Evolutionary conservation across 805 yeast genomes (phyloP).

Genomic region (Candida berthetii): DNA sequence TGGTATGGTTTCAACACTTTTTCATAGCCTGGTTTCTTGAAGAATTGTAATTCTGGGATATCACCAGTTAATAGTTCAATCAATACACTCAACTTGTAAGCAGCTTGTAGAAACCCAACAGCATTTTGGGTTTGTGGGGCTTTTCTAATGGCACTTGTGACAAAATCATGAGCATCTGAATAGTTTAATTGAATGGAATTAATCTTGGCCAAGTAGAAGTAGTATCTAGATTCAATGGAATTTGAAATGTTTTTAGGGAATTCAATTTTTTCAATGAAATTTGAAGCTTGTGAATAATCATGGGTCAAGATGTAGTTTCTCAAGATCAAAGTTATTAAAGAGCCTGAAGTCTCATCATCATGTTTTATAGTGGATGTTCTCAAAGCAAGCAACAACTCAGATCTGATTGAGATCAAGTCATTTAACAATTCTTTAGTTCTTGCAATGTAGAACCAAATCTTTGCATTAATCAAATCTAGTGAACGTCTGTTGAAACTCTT

Average conservation of each 20-base stretch:
- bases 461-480: conserved; percentile 80
- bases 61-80: conserved; percentile 96
- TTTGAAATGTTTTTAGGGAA: conserved; percentile 84
- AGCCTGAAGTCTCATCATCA: conserved; percentile 87
- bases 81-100: conserved; percentile 80
- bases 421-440: conserved; percentile 64
- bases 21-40: conserved; percentile 58
- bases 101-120: conserved; percentile 81
- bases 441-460: conserved; percentile 86
- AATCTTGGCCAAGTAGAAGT: conserved; percentile 86
- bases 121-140: conserved; percentile 89
- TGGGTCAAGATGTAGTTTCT: conserved; percentile 74
- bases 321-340: conserved; percentile 76
- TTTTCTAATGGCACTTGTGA: conserved; percentile 92
- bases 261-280: conserved; percentile 80
- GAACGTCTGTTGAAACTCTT: conserved; percentile 71
- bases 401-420: conserved; percentile 53
- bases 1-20: conserved; percentile 73
- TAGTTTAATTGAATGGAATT: conserved; percentile 90
- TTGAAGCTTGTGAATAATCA: conserved; percentile 82
- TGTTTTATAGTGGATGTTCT: conserved; percentile 90
- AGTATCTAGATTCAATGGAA: conserved; percentile 86
- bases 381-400: conserved; percentile 64
- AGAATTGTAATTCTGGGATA: conserved; percentile 82
- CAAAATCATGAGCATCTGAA: conserved; percentile 82